Evolutionary conservation across 2,329 filamentous ascomycete genomes (phyloP).

Genomic region (Aaosphaeria pasadenensis): DNA sequence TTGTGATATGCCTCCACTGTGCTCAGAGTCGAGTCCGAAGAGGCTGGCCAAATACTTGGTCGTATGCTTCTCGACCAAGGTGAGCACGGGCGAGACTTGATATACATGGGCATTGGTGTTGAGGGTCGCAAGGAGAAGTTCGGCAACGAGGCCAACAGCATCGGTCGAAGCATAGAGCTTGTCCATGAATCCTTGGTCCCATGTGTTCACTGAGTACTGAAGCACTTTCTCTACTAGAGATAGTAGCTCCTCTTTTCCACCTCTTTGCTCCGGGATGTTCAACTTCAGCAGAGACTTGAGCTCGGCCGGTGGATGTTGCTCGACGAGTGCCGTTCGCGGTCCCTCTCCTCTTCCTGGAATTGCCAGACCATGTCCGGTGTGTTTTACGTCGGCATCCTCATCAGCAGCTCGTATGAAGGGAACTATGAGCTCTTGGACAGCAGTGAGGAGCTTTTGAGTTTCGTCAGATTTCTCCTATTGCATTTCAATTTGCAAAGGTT

Average conservation of each 20-base stretch:
- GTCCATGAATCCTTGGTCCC: constrained; percentile 94
- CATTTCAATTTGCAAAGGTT: neutral
- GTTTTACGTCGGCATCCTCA: constrained; percentile 55
- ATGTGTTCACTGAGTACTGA: constrained; percentile 92
- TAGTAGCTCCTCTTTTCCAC: constrained; percentile 44
- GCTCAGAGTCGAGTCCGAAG: constrained; percentile 53
- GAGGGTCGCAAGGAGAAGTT: constrained; percentile 77
- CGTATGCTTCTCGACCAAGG: constrained; percentile 82
- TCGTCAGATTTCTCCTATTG: constrained; percentile 1
- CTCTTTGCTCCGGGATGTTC: constrained; percentile 31
- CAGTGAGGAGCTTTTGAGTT: constrained; percentile 59
- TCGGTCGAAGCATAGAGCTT: constrained; percentile 93
- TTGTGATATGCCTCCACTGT: constrained; percentile 68
- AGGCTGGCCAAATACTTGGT: constrained; percentile 68
- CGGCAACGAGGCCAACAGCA: constrained; percentile 76
- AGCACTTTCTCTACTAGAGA: constrained; percentile 65
- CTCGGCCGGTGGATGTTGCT: constrained; percentile 44
- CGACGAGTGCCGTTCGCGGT: constrained; percentile 43
- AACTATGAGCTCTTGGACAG: constrained; percentile 65
- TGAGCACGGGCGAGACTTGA: constrained; percentile 85
- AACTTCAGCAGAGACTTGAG: constrained; percentile 41
- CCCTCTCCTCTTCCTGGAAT: constrained; percentile 58
- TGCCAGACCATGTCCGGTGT: constrained; percentile 55
- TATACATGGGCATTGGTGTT: constrained; percentile 97
- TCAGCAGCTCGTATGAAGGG: constrained; percentile 72